A percentile compares a stretch with the other conserved stretches of the same genome.
Conservation (phyloP, 768 basidiomycete genomes). For the Russula dissimulans region DNA sequence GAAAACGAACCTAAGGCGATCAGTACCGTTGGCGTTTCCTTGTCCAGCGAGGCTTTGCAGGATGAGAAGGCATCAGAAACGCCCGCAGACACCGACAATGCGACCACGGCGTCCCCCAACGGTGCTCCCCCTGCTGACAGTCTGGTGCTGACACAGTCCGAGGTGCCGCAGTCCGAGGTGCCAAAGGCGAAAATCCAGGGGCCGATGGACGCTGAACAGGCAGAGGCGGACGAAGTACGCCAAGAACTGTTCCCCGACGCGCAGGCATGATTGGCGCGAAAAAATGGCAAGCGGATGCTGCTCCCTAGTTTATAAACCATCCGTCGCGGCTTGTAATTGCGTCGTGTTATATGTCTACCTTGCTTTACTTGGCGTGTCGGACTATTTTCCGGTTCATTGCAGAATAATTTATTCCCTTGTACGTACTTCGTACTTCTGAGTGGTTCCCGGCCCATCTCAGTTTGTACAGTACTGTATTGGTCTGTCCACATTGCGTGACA, state of each 20-base stretch:
- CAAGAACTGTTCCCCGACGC: constrained; percentile 30
- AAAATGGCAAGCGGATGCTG: background rate
- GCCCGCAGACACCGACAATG: background rate
- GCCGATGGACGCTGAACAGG: constrained; percentile 27
- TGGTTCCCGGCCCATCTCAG: no score
- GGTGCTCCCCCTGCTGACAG: background rate
- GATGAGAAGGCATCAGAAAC: constrained; percentile 1
- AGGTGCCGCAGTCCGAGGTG: background rate
- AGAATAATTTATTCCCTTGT: constrained; percentile 9
- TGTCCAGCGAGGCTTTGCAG: background rate
- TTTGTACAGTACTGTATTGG: background rate
- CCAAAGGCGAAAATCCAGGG: constrained; percentile 20
- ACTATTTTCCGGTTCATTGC: background rate
- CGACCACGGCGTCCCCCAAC: background rate
- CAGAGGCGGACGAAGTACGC: constrained; percentile 30
- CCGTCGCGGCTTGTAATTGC: background rate
- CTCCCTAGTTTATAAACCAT: background rate
- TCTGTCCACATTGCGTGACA: background rate
- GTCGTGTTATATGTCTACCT: background rate
- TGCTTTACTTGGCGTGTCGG: constrained; percentile 6
- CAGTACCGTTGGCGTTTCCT: background rate
- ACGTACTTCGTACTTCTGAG: no score
- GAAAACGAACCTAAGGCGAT: constrained; percentile 8
- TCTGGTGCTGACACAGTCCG: background rate
- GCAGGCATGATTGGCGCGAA: background rate